phyloP scores from a whole-genome alignment of 2,329 filamentous ascomycete genomes.

The Parastagonospora nodorum region DNA sequence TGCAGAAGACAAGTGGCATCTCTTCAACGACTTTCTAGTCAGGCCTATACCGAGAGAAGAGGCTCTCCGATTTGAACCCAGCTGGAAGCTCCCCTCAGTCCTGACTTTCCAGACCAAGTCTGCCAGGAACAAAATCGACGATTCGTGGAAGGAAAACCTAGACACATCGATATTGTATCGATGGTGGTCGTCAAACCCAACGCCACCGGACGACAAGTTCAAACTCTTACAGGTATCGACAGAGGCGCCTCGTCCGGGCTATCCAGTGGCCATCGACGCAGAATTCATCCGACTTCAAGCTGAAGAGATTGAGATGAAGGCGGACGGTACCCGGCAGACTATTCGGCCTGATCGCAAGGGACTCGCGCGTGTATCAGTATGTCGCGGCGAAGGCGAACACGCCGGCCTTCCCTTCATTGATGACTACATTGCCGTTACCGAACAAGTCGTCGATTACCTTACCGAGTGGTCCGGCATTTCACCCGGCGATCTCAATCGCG shows the following conservation, averaged over 20 bases:
- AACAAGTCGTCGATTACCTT: slow-evolving; percentile 92
- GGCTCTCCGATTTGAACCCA: slow-evolving; percentile 84
- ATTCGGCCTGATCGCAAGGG: slow-evolving; percentile 90
- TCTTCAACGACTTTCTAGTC: slow-evolving; percentile 97
- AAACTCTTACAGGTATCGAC: slow-evolving; percentile 59
- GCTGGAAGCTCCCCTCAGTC: slow-evolving; percentile 92
- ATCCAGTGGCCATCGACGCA: slow-evolving; percentile 87
- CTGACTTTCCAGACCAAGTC: slow-evolving; percentile 83
- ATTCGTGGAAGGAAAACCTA: slow-evolving; percentile 81
- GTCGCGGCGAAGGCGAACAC: slow-evolving; percentile 76
- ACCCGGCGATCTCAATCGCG: slow-evolving; percentile 79
- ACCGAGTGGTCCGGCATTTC: slow-evolving; percentile 94
- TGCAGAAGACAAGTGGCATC: slow-evolving; percentile 78
- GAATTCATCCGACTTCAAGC: slow-evolving; percentile 94
- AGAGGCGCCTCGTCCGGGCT: slow-evolving; percentile 73
- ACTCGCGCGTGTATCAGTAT: slow-evolving; percentile 88
- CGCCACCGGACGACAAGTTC: slow-evolving; percentile 61
- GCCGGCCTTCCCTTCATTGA: slow-evolving; percentile 92
- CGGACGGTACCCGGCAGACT: slow-evolving; percentile 88
- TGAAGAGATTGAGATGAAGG: slow-evolving; percentile 94
- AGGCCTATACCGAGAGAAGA: slow-evolving; percentile 79
- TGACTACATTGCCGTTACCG: slow-evolving; percentile 91
- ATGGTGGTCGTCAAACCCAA: slow-evolving; percentile 60
- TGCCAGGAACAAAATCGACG: slow-evolving; percentile 80
- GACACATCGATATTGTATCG: slow-evolving; percentile 85